Base-by-base conservation (phyloP, 371 early-diverging fungal species). In the Mortierella sp. region DNA sequence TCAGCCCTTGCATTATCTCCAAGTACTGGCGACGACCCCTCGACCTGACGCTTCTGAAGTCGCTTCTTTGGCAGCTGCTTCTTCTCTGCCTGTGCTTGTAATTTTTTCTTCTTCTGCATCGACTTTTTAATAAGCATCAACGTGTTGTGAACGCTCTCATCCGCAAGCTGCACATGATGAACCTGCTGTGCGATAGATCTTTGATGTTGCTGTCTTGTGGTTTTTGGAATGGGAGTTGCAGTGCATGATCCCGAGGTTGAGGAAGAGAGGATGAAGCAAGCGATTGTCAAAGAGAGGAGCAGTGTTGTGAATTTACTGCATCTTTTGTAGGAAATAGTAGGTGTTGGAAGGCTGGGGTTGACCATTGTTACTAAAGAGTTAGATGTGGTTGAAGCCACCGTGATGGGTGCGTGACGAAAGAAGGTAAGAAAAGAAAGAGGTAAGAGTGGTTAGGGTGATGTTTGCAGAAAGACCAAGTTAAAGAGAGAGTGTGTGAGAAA, bases 151-250 rank as follows among this genome's bases (percentile, higher is more conserved):
- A 66, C 66, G 40, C 66, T 66, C 49, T 72, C 72, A 28, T 72
- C 72, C 22, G 55, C 72, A n/a, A 72, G 19, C 19, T 72, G 72
- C 15, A 72, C 72, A 45, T 72, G 72, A 29, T 72, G 72, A 6
- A 72, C 72, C 37, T 72, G 72, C 26, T 72, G 61, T 1, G 61
- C 65, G 19, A 72, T 59, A 0, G 66, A 54, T 29, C 61, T 42
- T 32, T 66, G 72, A 15, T 57, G 70, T 31, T 45, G 42, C n/a
- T 40, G 61, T 23, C 8, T 17, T 13, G 53, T 10, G 35, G 6
- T 3, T 13, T 61, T 69, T 1, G 53, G 55, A 3, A 61, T 32
- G 12, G 72, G 66, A 1, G 45, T 28, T 7, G 72, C 72, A 9
- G 59, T 34, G 32, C 55, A 60, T 5, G 22, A 26, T 23, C 7